Evolutionary conservation across 2,329 filamentous ascomycete species (phyloP), one percentile per base, ranked within the genome.

Genomic region (Allantophomopsis lycopodina): DNA sequence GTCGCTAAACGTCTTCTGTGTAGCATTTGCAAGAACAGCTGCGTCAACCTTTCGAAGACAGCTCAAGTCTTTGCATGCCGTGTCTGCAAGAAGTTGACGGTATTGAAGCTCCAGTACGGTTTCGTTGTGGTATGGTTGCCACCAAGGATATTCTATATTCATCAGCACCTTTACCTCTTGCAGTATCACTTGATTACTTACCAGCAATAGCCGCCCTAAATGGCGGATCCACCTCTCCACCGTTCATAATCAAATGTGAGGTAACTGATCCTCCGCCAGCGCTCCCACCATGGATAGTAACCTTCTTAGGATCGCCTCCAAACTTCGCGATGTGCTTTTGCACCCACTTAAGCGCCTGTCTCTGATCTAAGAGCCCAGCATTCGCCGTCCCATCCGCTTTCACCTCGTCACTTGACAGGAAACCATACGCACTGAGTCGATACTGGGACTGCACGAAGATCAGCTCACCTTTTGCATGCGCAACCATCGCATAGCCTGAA

Each of bases 221-320:
- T 16, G 36, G 36, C 18, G 36, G 36, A 13, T 31, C 15, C n/a
- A 4, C 18, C 7, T 14, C 15, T 7, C 23, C 21, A 38, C 21
- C 36, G n/a, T 32, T 20, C 12, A 32, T 2, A 4, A 32, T 38
- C 36, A 38, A 31, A 13, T 38, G 36, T 13, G 28, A 12, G 5
- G 28, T 38, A 11, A 40, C 15, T 3, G 39, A 40, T 15, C 35
- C 35, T 12, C 36, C 40, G 7, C 40, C 40, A 21, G 28, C 40
- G 17, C 35, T 64, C 42, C 66, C 59, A 15, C 66, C 65, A n/a
- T 58, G 47, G 10, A 58, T 44, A 1, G 53, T 55, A 17, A 55
- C 42, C 20, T 42, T 43, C 2, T 40, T 34, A 7, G 50, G 48
- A 38, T 57, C 49, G 7, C 53, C 51, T 3, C 53, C 51, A 23